phyloP scores from a whole-genome alignment of 768 basidiomycete species.

The Kwoniella dejecticola region DNA sequence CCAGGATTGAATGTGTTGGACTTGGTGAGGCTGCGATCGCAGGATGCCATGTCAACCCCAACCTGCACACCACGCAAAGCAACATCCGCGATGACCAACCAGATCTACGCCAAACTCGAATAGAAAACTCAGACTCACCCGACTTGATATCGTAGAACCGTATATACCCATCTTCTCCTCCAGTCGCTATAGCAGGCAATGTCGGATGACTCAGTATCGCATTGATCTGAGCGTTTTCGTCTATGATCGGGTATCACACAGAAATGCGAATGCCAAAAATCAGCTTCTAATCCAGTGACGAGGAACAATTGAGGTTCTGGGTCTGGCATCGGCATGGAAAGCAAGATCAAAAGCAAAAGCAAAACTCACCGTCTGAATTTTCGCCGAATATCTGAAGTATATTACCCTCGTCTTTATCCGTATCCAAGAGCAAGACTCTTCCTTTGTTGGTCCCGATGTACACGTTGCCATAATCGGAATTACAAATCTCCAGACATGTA shows the following conservation, averaged over 20 bases:
- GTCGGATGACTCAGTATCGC: constrained; percentile 70
- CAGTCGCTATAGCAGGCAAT: constrained; percentile 81
- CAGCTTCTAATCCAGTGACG: too few relatives aligned
- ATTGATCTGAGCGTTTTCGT: constrained; percentile 35
- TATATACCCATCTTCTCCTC: constrained; percentile 91
- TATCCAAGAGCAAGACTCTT: constrained; percentile 84
- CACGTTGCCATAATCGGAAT: constrained; percentile 75
- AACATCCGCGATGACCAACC: too few relatives aligned
- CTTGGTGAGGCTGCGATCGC: constrained; percentile 61
- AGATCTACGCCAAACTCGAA: too few relatives aligned
- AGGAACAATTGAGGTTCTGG: too few relatives aligned
- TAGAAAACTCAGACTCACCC: constrained; percentile 60
- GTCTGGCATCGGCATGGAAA: too few relatives aligned
- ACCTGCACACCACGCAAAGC: neutral
- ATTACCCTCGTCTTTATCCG: constrained; percentile 62
- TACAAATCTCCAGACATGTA: constrained; percentile 79
- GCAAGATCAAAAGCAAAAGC: too few relatives aligned
- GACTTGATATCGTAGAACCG: constrained; percentile 81
- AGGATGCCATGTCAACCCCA: too few relatives aligned
- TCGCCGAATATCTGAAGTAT: constrained; percentile 61
- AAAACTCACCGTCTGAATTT: constrained; percentile 56
- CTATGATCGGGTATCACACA: neutral
- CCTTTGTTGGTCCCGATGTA: constrained; percentile 89
- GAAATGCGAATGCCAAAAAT: too few relatives aligned
- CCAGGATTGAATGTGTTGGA: constrained; percentile 85